Evolutionary conservation across 129 eudicot genomes (phyloP), one percentile per base, ranked within the genome.

Genomic region (Chrysanthemum lavandulifolium): DNA sequence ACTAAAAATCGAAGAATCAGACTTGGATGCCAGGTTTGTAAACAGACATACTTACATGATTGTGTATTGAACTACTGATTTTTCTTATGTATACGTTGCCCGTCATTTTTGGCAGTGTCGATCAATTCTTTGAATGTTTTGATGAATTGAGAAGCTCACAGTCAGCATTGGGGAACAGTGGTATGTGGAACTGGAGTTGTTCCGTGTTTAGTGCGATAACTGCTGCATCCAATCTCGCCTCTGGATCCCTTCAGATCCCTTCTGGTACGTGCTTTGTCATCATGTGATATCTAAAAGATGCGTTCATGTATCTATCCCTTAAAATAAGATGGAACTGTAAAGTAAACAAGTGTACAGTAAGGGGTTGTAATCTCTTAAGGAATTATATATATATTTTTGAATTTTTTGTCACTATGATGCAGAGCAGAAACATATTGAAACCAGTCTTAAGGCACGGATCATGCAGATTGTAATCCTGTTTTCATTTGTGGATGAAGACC

Each of bases 121-220:
- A 95, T 73, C 99, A 95, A 64, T 95, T 95, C 61, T 95, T 95
- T 76, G 97, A 91, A 80, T 95, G 99, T 61, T 84, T 88, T 79
- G 99, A 95, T 86, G 99, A 73, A 75, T 68, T 90, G 73, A 88
- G 96, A 80, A 86, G 73, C 69, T 95, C 99, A 73, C 97, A 95
- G 63, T 88, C 97, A 29, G 89, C 90, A 57, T 73, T 95, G 75
- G 97, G 99, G 50, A 88, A 84, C 80, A 91, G 99, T 77, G 97
- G 99, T 70, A 83, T 88, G 94, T 95, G 96, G 99, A 88, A 87
- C 73, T 90, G 97, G 99, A 87, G 96, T 14, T 81, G 97, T 73
- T 95, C 99, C 13, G 93, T 90, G 56, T 86, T 95, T 74, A 95
- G 96, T 80, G 96, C 97, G 16, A 86, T 95, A 81, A 88, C 95